Conservation (phyloP, 257 asterid species). For the Voacanga thouarsii region DNA sequence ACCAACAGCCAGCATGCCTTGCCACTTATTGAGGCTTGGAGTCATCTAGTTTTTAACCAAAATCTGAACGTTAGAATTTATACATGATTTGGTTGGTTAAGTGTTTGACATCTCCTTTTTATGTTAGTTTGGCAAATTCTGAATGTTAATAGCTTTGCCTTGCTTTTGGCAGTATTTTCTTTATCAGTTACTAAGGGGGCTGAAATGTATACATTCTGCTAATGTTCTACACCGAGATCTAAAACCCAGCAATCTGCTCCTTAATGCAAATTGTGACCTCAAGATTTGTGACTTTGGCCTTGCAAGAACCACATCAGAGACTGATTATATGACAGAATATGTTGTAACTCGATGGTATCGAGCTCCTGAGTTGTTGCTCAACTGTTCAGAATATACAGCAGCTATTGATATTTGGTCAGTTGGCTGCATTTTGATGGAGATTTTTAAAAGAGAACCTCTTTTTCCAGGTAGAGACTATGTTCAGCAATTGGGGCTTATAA, state of each 20-base stretch:
- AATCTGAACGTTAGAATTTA: neutral
- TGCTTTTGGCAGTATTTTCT: conserved; percentile 29
- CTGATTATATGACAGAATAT: conserved; percentile 40
- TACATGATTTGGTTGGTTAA: neutral
- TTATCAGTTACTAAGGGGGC: conserved; percentile 34
- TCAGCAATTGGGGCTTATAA: conserved; percentile 32
- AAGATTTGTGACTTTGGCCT: conserved; percentile 40
- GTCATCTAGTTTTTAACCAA: neutral
- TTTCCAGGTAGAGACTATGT: conserved; percentile 39
- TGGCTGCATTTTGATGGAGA: conserved; percentile 41
- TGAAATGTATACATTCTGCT: conserved; percentile 36
- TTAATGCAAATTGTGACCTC: conserved; percentile 38
- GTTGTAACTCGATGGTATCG: conserved; percentile 41
- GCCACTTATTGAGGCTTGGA: no score
- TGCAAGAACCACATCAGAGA: conserved; percentile 37
- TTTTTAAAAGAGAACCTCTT: conserved; percentile 33
- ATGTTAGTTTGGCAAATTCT: neutral
- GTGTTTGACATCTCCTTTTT: neutral
- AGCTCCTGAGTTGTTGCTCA: conserved; percentile 36
- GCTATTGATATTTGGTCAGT: conserved; percentile 43
- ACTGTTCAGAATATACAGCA: conserved; percentile 36
- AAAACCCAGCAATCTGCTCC: conserved; percentile 36
- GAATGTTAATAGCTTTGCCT: neutral
- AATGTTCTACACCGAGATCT: conserved; percentile 38
- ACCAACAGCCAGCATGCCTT: neutral